Evolutionary conservation across 2,329 filamentous ascomycete species (phyloP), one percentile per base, ranked within the genome.

Genomic region (Leptographium lundbergii): DNA sequence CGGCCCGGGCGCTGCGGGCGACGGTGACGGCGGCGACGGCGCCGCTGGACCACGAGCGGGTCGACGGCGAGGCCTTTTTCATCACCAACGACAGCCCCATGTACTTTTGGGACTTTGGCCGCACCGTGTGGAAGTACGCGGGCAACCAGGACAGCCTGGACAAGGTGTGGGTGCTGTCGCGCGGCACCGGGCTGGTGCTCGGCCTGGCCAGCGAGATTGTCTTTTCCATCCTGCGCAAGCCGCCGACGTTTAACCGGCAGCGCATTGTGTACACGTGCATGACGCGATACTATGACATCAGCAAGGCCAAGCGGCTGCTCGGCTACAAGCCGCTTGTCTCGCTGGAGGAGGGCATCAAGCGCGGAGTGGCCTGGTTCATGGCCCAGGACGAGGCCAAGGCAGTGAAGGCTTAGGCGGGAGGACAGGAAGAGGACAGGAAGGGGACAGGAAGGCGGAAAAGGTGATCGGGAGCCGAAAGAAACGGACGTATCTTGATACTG

Each of bases 51-150:
- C 74, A 84, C 72, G 87, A 90, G 74, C 80, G 79, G 61, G 84
- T 91, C 56, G 88, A 91, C 69, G 94, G 92, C 61, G 86, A 96
- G 71, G 85, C 85, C 56, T 92, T 97, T 75, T 85, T 96, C 74
- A 82, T 97, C 68, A 94, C 90, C 60, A 97, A 97, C 71, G 89
- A 91, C 72, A 78, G 84, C 65, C 92, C 92, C 6, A 78, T 95
- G 24, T 92, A 92, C 70, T 95, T 96, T 72, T 95, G 94, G 84
- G 90, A 95, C 72, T 88, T 95, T 69, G 83, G 88, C 61, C 81
- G 89, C 48, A 83, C 85, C 47, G 79, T 96, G 54, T 97, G 89
- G 89, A 74, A 74, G 63, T 78, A 77, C 50, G 81, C 81, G 13
- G 83, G 83, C 42, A 76, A 71, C 59, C 69, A 73, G 9, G 72